These are phyloP conservation scores for Eremochloa ophiuroides DNA, from an alignment of 176 grass and related monocot species.

Conservation along the genomic window DNA sequence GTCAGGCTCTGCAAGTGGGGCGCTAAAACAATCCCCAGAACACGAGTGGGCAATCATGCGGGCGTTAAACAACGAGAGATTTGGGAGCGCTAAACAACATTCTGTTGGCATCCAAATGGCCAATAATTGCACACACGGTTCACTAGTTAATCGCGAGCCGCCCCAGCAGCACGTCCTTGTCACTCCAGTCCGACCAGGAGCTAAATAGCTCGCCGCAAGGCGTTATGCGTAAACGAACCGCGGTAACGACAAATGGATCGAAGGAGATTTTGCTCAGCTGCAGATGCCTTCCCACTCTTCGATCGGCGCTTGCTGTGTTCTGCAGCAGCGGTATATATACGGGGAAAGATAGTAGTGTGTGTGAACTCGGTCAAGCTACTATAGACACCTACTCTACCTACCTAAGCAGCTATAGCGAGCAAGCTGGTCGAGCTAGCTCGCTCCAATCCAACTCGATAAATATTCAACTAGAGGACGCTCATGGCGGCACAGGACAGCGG, in stretches of 20 bases:
- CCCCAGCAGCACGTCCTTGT: constrained; percentile 15
- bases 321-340: constrained; percentile 10
- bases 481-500: constrained; percentile 43
- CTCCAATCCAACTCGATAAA: neutral
- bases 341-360: neutral
- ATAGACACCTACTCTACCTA: neutral
- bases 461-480: neutral
- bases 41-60: constrained; percentile 46
- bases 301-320: neutral
- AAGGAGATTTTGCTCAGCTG: neutral
- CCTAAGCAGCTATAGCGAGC: too few relatives aligned
- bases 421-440: neutral
- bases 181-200: constrained; percentile 25
- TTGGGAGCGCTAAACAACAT: neutral
- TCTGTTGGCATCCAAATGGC: constrained; percentile 40
- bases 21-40: neutral
- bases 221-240: neutral
- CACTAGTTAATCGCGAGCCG: constrained; percentile 13
- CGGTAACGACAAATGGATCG: constrained; percentile 26
- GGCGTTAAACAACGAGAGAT: constrained; percentile 2
- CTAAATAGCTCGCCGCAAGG: constrained; percentile 26
- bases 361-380: neutral
- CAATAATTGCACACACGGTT: constrained; percentile 29
- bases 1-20: neutral
- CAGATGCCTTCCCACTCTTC: constrained; percentile 26